Evolutionary conservation across 129 eudicot genomes (phyloP), one percentile per base, ranked within the genome.

Genomic region (Escallonia herrerae): DNA sequence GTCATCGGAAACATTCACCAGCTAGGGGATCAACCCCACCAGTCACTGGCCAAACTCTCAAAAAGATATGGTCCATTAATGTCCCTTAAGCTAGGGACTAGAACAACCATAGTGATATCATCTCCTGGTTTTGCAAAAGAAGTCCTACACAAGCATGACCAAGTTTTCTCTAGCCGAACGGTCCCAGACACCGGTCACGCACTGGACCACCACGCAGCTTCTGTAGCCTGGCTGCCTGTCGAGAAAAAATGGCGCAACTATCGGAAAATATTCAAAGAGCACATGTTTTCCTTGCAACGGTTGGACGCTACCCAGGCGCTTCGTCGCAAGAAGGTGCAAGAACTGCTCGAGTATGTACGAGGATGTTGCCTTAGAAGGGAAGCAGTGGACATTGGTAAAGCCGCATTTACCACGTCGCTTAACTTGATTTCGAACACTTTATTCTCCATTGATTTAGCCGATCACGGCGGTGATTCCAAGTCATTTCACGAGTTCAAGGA

Each of bases 391-490:
- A 57, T 83, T 2, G 74, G 83, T 3, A 48, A 41, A 22, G 75
- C 63, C 9, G 78, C 68, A 0, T 74, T 76, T 41, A 82, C 81
- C 0, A 82, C 83, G 15, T 6, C 72, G 40, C 64, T 85, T 40
- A 82, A 79, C 66, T 56, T 79, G 58, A 38, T 85, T 15, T 85
- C 91, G 7, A 68, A 76, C 56, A 61, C 81, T 4, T 8, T 85
- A 2, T 85, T 85, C 44, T 81, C 91, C 5, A 40, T 56, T 47
- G 87, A 81, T 48, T 69, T 85, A 8, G 75, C 71, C 6, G 33
- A 22, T 22, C 33, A 22, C 33, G 56, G 50, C 33, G 59, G 46
- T 38, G 63, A 42, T 37, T 72, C 82, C 0, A 58, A 46, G 3
- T 57, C 72, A 6, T 72, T 84, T 11, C 66, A 67, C 57, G 84